Percentiles rank a stretch among this genome's conserved stretches.
phyloP scores from a whole-genome alignment of 768 basidiomycete genomes.

The Boletus pseudopeckii region DNA sequence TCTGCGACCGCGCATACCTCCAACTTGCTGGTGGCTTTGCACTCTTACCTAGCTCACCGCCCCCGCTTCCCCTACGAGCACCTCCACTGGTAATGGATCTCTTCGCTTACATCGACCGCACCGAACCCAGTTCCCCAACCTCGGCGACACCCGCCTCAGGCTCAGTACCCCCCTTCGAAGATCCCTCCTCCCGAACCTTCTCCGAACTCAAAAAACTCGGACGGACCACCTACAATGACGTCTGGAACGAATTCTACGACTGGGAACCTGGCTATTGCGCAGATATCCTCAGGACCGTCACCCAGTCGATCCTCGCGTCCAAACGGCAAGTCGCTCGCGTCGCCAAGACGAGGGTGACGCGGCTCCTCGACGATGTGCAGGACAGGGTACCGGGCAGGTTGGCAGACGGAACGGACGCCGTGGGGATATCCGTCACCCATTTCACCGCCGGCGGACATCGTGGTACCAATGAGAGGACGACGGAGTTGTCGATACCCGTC shows the following conservation, averaged over 20 bases:
- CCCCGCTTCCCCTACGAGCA: no score
- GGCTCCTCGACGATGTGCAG: background rate
- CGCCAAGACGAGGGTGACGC: conserved; percentile 8
- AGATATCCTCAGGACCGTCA: conserved; percentile 18
- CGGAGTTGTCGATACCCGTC: conserved; percentile 12
- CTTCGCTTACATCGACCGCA: conserved; percentile 19
- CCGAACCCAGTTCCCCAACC: conserved; percentile 20
- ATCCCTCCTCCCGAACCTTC: background rate
- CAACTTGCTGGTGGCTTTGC: background rate
- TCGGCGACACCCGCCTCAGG: background rate
- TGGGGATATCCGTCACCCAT: conserved; percentile 9
- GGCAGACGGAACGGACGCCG: background rate
- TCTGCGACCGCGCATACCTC: background rate
- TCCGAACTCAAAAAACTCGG: conserved; percentile 24
- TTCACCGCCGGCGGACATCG: background rate
- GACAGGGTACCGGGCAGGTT: background rate
- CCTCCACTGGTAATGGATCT: conserved; percentile 10
- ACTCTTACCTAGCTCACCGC: background rate
- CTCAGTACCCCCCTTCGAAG: background rate
- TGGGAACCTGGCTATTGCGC: conserved; percentile 38
- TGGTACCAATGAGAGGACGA: background rate
- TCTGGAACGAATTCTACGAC: conserved; percentile 47
- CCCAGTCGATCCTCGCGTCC: conserved; percentile 10
- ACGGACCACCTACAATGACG: conserved; percentile 30
- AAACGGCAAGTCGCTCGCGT: conserved; percentile 10